These are phyloP conservation scores for Penicillium sp. DNA, from an alignment of 2,329 filamentous ascomycete species.

Conservation along the genomic window DNA sequence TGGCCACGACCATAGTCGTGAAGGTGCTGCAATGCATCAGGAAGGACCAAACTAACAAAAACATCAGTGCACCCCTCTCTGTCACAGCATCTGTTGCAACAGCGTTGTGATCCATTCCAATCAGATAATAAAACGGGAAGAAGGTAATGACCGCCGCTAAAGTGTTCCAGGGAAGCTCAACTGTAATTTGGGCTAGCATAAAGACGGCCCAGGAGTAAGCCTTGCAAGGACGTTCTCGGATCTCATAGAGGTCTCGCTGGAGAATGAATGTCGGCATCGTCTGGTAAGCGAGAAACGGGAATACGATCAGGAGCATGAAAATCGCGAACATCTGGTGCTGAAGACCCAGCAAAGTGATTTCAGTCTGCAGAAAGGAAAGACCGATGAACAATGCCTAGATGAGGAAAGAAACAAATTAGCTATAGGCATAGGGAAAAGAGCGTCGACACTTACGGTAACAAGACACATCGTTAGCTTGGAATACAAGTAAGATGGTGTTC, in stretches of 20 bases:
- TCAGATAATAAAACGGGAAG: background rate
- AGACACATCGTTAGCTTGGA: constrained; percentile 60
- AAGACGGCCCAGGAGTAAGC: constrained; percentile 65
- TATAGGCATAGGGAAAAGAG: no score
- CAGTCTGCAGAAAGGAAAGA: no score
- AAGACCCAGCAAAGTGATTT: no score
- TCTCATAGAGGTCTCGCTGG: constrained; percentile 61
- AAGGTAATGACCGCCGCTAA: background rate
- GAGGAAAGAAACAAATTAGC: background rate
- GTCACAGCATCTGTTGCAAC: no score
- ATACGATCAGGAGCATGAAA: constrained; percentile 79
- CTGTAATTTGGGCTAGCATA: background rate
- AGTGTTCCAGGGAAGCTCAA: background rate
- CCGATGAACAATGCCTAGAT: no score
- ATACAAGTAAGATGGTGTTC: constrained; percentile 83
- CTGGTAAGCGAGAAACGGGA: constrained; percentile 58
- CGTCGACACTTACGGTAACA: constrained; percentile 46
- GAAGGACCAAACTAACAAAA: no score
- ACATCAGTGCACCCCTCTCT: no score
- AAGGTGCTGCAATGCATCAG: no score
- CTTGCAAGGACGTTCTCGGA: constrained; percentile 64
- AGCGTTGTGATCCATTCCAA: background rate
- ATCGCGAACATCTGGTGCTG: constrained; percentile 88
- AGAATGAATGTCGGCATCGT: constrained; percentile 62
- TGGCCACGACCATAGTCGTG: no score